Percentiles rank a stretch among this genome's conserved stretches.
phyloP scores from a whole-genome alignment of 192 early-diverging fungal species.

The Geranomyces michiganensis region DNA sequence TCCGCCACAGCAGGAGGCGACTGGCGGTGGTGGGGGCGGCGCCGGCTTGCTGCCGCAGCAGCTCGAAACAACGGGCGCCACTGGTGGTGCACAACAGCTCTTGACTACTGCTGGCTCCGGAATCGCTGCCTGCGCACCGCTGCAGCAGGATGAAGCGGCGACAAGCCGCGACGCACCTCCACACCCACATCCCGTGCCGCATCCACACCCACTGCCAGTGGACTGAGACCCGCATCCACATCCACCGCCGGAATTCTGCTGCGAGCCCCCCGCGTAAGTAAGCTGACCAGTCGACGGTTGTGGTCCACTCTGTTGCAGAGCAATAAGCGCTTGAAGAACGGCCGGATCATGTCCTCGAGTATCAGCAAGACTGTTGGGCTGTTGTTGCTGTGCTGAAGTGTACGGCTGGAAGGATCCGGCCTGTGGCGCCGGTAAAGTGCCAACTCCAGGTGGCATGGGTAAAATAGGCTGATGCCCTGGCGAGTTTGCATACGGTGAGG shows the following conservation, averaged over 20 bases:
- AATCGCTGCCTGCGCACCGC: not conserved
- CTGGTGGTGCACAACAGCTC: not conserved
- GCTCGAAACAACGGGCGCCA: not conserved
- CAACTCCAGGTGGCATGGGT: constrained; percentile 11
- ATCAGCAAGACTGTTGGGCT: constrained; percentile 11
- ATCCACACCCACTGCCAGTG: constrained; percentile 1
- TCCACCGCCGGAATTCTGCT: constrained; percentile 7
- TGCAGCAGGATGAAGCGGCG: not conserved
- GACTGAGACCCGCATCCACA: constrained; percentile 1
- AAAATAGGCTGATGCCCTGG: not conserved
- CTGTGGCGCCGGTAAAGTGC: not conserved
- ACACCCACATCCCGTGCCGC: constrained; percentile 5
- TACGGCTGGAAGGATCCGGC: not conserved
- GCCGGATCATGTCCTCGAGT: constrained; percentile 29
- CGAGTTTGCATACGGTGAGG: not conserved
- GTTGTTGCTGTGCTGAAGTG: not conserved
- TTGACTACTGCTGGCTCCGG: not conserved
- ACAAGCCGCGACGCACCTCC: not conserved
- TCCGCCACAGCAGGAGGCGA: not conserved
- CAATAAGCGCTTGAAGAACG: constrained; percentile 19
- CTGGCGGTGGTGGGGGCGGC: not conserved
- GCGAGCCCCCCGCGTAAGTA: not conserved
- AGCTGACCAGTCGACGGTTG: not conserved
- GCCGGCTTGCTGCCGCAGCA: not conserved
- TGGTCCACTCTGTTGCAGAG: constrained; percentile 31